Base-by-base conservation (phyloP, 2,329 filamentous ascomycete species). In the Torrubiella hemipterigena region DNA sequence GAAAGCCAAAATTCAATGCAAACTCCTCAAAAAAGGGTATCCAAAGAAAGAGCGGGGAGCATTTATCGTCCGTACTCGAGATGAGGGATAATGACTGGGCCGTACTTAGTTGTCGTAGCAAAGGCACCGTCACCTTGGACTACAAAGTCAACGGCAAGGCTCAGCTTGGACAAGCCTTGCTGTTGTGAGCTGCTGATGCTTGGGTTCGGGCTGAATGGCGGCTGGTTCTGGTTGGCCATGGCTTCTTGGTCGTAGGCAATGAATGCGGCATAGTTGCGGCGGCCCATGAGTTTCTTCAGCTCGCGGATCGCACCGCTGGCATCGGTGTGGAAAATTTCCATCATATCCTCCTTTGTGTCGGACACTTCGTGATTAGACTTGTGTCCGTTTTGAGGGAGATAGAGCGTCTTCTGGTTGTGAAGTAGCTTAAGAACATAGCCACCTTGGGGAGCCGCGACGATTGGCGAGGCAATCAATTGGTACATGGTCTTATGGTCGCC, bases 331-430 rank as follows among this genome's bases (percentile, higher is more conserved):
- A 98, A 98, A 43, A 98, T 93, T 63, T 98, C 91, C 82, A 98
- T 93, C 91, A 98, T 98, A 58, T 98, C 91, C 56, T 98, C 91
- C 58, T 98, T 96, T 28, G 91, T 98, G 53, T 98, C 91, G 2
- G 78, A 81, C 2, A 82, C 70, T 41, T 78, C 71, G 38, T 85
- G 74, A 2, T 69, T 80, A 1, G 81, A 77, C 41, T 73, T 72
- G 34, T 85, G 76, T 2, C 89, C 89, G 55, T 98, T 98, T 33
- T 73, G 68, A 0, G 91, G 91, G 33, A 98, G 69, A 54, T 95
- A 98, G 17, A 96, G 74, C 22, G 82, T 74, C 55, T 89, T 91
- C 60, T 87, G 89, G 64, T 81, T 91, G 65, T 96, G 86, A n/a
- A 98, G 76, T 49, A 98, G 72, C 54, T 93, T 93, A 44, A 96